Percentiles rank a stretch among this genome's conserved stretches.
phyloP scores from a whole-genome alignment of 352 stramenopile genomes.

The Phytophthora brassicae region DNA sequence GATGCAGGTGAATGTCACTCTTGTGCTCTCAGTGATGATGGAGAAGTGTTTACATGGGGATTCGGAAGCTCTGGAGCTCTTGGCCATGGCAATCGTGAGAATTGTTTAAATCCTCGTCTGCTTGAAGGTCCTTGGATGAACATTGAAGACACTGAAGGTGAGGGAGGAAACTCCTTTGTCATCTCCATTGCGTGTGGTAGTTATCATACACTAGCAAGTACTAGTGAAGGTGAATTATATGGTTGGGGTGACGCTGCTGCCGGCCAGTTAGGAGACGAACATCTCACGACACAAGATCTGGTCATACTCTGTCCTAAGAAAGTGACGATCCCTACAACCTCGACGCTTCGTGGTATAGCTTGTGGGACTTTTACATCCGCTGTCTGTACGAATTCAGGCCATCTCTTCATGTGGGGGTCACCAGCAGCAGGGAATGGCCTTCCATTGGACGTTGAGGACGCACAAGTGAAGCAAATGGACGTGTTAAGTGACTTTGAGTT shows the following conservation, averaged over 20 bases:
- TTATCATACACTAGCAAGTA: constrained; percentile 73
- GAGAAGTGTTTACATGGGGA: constrained; percentile 84
- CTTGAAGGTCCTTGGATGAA: constrained; percentile 41
- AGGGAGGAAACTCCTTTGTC: constrained; percentile 20
- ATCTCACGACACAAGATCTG: constrained; percentile 52
- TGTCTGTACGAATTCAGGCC: constrained; percentile 46
- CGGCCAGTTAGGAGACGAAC: constrained; percentile 61
- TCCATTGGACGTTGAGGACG: constrained; percentile 51
- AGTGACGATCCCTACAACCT: constrained; percentile 34
- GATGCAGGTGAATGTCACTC: constrained; percentile 87
- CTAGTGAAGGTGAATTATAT: constrained; percentile 53
- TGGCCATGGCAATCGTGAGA: constrained; percentile 62
- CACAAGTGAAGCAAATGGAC: constrained; percentile 44
- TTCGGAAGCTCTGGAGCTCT: constrained; percentile 84
- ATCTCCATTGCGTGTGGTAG: constrained; percentile 63
- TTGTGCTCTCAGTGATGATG: constrained; percentile 54
- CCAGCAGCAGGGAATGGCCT: constrained; percentile 68
- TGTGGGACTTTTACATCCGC: constrained; percentile 73
- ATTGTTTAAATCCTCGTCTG: constrained; percentile 43
- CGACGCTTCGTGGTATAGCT: constrained; percentile 42
- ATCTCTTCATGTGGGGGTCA: constrained; percentile 78
- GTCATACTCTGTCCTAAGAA: constrained; percentile 52
- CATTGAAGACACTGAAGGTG: constrained; percentile 9
- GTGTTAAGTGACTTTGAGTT: constrained; percentile 51
- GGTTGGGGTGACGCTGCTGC: constrained; percentile 80